Conservation (phyloP, 2,329 filamentous ascomycete species). For the Xylariaceae sp. region DNA sequence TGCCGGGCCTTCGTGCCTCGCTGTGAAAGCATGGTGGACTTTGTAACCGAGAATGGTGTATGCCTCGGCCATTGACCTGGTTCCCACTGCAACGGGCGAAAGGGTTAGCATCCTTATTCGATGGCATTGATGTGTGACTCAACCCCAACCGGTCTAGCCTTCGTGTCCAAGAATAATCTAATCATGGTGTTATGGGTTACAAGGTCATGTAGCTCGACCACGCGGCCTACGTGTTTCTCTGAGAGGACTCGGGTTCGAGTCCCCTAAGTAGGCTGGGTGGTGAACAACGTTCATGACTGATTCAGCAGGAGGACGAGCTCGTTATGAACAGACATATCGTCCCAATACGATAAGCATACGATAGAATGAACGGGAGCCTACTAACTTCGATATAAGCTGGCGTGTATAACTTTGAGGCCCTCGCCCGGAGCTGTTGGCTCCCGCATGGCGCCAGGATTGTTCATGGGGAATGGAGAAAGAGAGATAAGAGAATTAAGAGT, state of each 20-base stretch:
- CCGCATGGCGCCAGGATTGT: background rate
- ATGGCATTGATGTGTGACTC: background rate
- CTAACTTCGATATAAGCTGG: constrained; percentile 11
- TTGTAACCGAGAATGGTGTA: constrained; percentile 20
- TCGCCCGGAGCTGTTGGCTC: background rate
- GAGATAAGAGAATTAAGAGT: background rate
- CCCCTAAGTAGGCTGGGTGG: no score
- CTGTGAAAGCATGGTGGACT: constrained; percentile 11
- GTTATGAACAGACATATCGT: background rate
- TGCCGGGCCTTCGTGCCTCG: background rate
- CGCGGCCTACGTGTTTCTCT: no score
- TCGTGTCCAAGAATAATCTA: background rate
- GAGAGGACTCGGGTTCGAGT: no score
- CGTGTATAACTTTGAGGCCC: constrained; percentile 13
- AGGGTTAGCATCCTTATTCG: constrained; percentile 1
- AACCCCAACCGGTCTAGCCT: background rate
- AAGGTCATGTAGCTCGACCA: no score
- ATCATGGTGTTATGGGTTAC: constrained; percentile 2
- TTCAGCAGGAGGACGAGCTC: background rate
- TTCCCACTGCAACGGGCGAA: constrained; percentile 11
- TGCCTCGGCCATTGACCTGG: constrained; percentile 19
- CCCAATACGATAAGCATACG: background rate
- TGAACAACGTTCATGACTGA: background rate
- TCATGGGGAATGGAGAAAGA: background rate
- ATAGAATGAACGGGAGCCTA: background rate